Evolutionary conservation across 1,284 basidiomycete genomes (phyloP), one percentile per base, ranked within the genome.

Genomic region (Caloboletus inedulis): DNA sequence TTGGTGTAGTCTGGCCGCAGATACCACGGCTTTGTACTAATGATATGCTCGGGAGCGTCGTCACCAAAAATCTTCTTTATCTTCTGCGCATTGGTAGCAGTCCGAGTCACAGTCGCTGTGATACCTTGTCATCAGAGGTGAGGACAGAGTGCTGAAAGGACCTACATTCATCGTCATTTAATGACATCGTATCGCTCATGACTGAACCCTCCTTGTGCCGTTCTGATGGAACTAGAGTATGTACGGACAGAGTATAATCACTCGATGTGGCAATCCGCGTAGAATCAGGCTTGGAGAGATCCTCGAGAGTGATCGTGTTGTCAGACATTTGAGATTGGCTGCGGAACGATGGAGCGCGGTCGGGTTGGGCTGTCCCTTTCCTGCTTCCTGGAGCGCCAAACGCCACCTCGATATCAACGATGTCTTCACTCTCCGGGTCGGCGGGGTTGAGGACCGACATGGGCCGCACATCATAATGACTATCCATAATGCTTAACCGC

Each of bases 21-120:
- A 72, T 90, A 95, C 91, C 91, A 94, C 3, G 94, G 91, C 63
- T 81, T 88, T 64, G 79, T 76, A 62, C 78, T 73, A 51, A 78
- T 63, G 62, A 77, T 70, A 59, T 78, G 72, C 43, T 73, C 72
- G 4, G 79, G 76, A 29, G 75, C 75, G 42, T 92, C 91, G 23
- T 84, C 80, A 4, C 94, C 93, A 6, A 97, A 77, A 49, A 95
- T 70, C 67, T 87, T 84, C 59, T 81, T 77, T 36, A 91, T 74
- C 65, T 93, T 92, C 62, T 79, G 75, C 5, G 71, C 71, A 33
- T 75, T 75, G 21, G 70, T 69, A 29, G 77, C 67, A 18, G 68
- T 12, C 42, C 69, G 67, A 23, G 53, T 31, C 6, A 56, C n/a
- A 16, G 59, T 49, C n/a, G 69, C 69, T 68, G 27, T 19, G 19